Conservation (phyloP, 1,284 basidiomycete species). For the Exobasidium rhododendri region DNA sequence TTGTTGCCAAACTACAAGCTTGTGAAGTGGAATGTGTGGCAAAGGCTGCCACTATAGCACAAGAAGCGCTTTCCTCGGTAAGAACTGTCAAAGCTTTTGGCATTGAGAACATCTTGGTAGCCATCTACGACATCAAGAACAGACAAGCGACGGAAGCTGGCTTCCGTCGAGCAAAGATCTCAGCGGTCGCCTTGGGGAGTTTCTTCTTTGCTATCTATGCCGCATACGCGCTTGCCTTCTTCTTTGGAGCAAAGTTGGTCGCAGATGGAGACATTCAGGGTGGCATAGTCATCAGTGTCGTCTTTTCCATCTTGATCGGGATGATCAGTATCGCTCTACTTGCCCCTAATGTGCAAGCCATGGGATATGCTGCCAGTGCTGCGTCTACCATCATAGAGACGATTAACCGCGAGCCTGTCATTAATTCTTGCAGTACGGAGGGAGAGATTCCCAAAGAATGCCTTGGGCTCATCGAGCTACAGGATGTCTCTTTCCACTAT, state of each 20-base stretch:
- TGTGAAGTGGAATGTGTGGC: slow-evolving; percentile 52
- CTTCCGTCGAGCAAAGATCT: slow-evolving; percentile 66
- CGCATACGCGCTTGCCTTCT: slow-evolving; percentile 51
- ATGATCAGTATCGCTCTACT: slow-evolving; percentile 56
- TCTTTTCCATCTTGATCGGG: slow-evolving; percentile 48
- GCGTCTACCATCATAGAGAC: slow-evolving; percentile 88
- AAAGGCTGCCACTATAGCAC: slow-evolving; percentile 55
- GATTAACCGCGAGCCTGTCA: slow-evolving; percentile 78
- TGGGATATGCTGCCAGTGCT: slow-evolving; percentile 77
- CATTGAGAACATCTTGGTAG: slow-evolving; percentile 50
- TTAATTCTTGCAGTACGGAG: slow-evolving; percentile 72
- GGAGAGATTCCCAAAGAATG: slow-evolving; percentile 73
- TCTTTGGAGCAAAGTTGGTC: slow-evolving; percentile 48
- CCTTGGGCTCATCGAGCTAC: slow-evolving; percentile 61
- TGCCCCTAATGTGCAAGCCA: slow-evolving; percentile 60
- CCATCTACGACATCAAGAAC: slow-evolving; percentile 52
- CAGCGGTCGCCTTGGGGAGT: slow-evolving; percentile 67
- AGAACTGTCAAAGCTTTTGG: slow-evolving; percentile 57
- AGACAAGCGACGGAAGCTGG: slow-evolving; percentile 64
- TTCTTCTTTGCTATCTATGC: slow-evolving; percentile 57
- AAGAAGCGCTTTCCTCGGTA: slow-evolving; percentile 56
- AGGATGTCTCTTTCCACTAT: slow-evolving; percentile 48
- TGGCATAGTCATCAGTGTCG: slow-evolving; percentile 51
- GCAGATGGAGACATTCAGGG: slow-evolving; percentile 40
- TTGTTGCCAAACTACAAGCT: slow-evolving; percentile 60